A percentile compares a stretch with the other conserved stretches of the same genome.
These are phyloP conservation scores for Tulasnella sp. DNA, from an alignment of 768 basidiomycete species.

Conservation along the genomic window DNA sequence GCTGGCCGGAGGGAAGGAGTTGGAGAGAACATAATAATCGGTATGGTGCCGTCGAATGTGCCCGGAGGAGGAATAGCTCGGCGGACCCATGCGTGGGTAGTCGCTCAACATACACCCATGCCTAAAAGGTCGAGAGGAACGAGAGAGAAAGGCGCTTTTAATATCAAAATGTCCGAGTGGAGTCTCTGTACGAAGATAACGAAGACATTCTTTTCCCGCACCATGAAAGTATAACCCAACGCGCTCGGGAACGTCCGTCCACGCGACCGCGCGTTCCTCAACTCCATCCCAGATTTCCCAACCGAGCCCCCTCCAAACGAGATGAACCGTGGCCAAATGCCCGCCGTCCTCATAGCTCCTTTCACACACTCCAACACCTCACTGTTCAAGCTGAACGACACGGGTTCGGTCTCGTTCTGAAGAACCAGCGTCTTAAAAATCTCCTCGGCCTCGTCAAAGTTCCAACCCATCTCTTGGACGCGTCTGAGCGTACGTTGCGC, in stretches of 20 bases:
- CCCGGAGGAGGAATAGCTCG: conserved; percentile 4
- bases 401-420: background rate
- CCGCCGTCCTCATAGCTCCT: conserved; percentile 47
- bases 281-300: conserved; percentile 37
- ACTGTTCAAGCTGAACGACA: conserved; percentile 12
- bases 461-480: conserved; percentile 66
- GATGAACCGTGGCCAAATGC: conserved; percentile 67
- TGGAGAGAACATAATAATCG: conserved; percentile 10
- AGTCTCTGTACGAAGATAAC: no score
- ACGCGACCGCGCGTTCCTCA: conserved; percentile 17
- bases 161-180: no score
- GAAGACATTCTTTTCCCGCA: no score
- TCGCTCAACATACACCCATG: conserved; percentile 41
- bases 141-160: no score
- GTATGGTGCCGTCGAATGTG: conserved; percentile 7
- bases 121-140: conserved; percentile 24
- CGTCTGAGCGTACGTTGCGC: conserved; percentile 50
- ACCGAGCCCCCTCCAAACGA: conserved; percentile 49
- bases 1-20: conserved; percentile 12
- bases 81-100: conserved; percentile 29
- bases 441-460: conserved; percentile 47
- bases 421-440: conserved; percentile 41
- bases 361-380: conserved; percentile 54
- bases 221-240: conserved; percentile 66
- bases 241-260: conserved; percentile 40